Evolutionary conservation across 1,284 basidiomycete genomes (phyloP).

Genomic region (Naganishia cerealis): DNA sequence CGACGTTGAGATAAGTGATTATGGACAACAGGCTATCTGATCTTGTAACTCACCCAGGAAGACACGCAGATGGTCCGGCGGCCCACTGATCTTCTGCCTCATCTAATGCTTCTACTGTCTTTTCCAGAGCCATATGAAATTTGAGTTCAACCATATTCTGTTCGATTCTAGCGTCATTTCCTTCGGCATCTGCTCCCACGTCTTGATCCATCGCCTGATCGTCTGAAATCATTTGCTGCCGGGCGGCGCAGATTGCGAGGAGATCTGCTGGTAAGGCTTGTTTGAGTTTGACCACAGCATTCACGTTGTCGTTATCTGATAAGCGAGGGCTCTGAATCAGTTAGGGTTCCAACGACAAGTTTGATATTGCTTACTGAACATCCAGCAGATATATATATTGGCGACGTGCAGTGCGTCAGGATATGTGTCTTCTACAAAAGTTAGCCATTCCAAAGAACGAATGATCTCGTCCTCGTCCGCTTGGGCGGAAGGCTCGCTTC

Average conservation of each 20-base stretch:
- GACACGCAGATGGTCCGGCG: slow-evolving; percentile 7
- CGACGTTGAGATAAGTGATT: slow-evolving; percentile 19
- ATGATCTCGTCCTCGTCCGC: slow-evolving; percentile 62
- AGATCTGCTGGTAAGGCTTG: slow-evolving; percentile 72
- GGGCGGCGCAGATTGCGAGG: slow-evolving; percentile 65
- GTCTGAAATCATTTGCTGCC: slow-evolving; percentile 65
- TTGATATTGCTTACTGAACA: slow-evolving; percentile 65
- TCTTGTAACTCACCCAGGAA: background rate
- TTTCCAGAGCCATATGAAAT: slow-evolving; percentile 56
- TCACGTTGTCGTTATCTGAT: slow-evolving; percentile 69
- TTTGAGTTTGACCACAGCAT: slow-evolving; percentile 64
- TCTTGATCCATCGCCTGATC: slow-evolving; percentile 65
- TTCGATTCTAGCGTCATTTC: slow-evolving; percentile 43
- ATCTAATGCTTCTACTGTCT: slow-evolving; percentile 62
- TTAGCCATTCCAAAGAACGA: slow-evolving; percentile 91
- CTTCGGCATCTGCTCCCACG: slow-evolving; percentile 38
- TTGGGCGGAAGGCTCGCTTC: slow-evolving; percentile 54
- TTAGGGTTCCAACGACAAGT: background rate
- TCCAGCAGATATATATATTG: slow-evolving; percentile 80
- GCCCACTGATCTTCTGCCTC: slow-evolving; percentile 62
- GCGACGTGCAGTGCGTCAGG: slow-evolving; percentile 77
- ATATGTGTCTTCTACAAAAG: slow-evolving; percentile 70
- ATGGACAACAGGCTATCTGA: background rate
- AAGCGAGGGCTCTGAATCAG: background rate
- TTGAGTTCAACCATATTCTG: slow-evolving; percentile 46